phyloP scores from a whole-genome alignment of 495 filamentous ascomycete species.

The Lasiosphaeriaceae sp. region DNA sequence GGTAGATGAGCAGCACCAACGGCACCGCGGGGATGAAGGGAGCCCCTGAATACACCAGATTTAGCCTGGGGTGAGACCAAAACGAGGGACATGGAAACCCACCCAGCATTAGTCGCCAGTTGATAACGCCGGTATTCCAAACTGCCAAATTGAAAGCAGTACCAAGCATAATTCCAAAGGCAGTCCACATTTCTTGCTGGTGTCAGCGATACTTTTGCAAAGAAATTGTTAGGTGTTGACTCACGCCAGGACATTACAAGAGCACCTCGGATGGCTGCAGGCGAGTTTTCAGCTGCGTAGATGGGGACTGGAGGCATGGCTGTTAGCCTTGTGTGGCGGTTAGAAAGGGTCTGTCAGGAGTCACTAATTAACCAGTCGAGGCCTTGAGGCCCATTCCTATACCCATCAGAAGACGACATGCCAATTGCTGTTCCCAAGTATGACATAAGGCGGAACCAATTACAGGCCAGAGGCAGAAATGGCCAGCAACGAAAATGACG shows the following conservation, averaged over 20 bases:
- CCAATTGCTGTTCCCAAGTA: slow-evolving; percentile 59
- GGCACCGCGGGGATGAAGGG: slow-evolving; percentile 75
- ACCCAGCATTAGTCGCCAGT: slow-evolving; percentile 72
- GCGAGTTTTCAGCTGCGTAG: slow-evolving; percentile 72
- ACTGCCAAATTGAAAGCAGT: slow-evolving; percentile 68
- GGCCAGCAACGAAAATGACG: slow-evolving; percentile 62
- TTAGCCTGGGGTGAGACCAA: neutral
- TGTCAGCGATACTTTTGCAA: neutral
- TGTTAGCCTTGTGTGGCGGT: slow-evolving; percentile 17
- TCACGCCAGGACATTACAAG: slow-evolving; percentile 77
- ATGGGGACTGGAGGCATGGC: slow-evolving; percentile 51
- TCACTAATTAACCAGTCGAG: slow-evolving; percentile 27
- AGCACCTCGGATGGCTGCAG: slow-evolving; percentile 68
- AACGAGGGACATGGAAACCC: neutral
- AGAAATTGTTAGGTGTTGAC: slow-evolving; percentile 7
- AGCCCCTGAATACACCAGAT: slow-evolving; percentile 43
- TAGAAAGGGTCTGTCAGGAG: neutral
- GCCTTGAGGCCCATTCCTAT: slow-evolving; percentile 68
- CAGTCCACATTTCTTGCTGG: slow-evolving; percentile 65
- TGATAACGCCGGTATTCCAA: slow-evolving; percentile 44
- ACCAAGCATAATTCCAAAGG: slow-evolving; percentile 75
- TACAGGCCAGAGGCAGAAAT: slow-evolving; percentile 59
- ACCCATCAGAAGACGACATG: slow-evolving; percentile 61
- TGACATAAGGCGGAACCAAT: slow-evolving; percentile 65
- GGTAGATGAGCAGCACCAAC: slow-evolving; percentile 59